Evolutionary conservation across 129 eudicot species (phyloP).

Genomic region (Solidago caesia): DNA sequence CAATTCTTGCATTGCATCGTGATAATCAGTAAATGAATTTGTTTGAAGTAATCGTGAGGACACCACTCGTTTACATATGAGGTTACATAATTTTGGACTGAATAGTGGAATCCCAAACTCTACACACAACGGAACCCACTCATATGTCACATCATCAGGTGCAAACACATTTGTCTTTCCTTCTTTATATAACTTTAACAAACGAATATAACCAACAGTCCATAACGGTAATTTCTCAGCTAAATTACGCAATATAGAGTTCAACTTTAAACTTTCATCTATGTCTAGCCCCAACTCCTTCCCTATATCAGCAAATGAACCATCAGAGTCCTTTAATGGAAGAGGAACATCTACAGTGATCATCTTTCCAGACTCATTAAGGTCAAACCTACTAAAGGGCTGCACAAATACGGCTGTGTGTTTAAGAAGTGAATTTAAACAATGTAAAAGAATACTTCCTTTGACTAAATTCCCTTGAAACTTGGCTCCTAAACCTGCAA

Average conservation of each 20-base stretch:
- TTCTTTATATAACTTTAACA: slow-evolving; percentile 67
- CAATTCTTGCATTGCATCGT: slow-evolving; percentile 80
- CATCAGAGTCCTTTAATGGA: slow-evolving; percentile 84
- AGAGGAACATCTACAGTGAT: slow-evolving; percentile 74
- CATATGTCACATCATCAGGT: slow-evolving; percentile 60
- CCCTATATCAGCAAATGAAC: slow-evolving; percentile 68
- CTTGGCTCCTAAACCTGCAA: slow-evolving; percentile 69
- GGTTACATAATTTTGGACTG: slow-evolving; percentile 86
- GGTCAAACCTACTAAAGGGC: slow-evolving; percentile 73
- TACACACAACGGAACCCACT: slow-evolving; percentile 89
- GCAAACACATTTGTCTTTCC: slow-evolving; percentile 45
- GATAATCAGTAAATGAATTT: slow-evolving; percentile 61
- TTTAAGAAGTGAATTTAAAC: slow-evolving; percentile 83
- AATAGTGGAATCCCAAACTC: slow-evolving; percentile 93
- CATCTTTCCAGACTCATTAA: slow-evolving; percentile 57
- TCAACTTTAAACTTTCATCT: slow-evolving; percentile 51
- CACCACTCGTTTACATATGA: slow-evolving; percentile 74
- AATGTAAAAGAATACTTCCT: slow-evolving; percentile 90
- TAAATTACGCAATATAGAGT: slow-evolving; percentile 47
- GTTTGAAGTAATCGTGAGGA: slow-evolving; percentile 79
- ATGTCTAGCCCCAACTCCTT: slow-evolving; percentile 60
- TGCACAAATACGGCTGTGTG: slow-evolving; percentile 89
- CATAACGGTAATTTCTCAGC: slow-evolving; percentile 65
- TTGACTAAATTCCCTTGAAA: slow-evolving; percentile 81
- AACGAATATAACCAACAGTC: slow-evolving; percentile 92